Conservation (phyloP, 495 filamentous ascomycete genomes). For the Aspergillus campestris region DNA sequence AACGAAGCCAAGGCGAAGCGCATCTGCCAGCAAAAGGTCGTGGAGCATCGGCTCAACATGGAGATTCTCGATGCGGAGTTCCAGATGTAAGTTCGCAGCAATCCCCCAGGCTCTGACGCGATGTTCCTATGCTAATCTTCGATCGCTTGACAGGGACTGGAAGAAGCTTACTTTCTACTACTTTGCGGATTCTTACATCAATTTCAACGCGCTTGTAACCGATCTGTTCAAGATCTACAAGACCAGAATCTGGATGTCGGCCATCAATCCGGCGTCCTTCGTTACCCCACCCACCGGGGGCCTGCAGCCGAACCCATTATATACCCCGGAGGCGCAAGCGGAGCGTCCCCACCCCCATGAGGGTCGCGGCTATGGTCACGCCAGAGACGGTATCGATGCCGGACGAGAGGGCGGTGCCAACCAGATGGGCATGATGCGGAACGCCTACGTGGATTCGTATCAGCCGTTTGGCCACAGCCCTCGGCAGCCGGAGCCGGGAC, state of each 20-base stretch:
- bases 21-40: constrained; percentile 91
- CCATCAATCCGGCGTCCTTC: constrained; percentile 96
- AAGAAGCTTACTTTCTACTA: constrained; percentile 99
- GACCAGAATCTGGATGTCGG: constrained; percentile 98
- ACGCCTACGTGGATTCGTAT: constrained; percentile 29
- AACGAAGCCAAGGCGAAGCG: constrained; percentile 97
- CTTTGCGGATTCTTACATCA: constrained; percentile 95
- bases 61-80: constrained; percentile 99
- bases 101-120: background rate
- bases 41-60: constrained; percentile 91
- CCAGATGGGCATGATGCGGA: constrained; percentile 27
- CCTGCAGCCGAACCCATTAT: constrained; percentile 45
- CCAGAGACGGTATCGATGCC: constrained; percentile 22
- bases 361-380: constrained; percentile 17
- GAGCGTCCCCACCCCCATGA: constrained; percentile 33
- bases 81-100: constrained; percentile 66
- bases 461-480: constrained; percentile 24
- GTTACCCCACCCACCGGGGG: constrained; percentile 67
- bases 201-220: constrained; percentile 94
- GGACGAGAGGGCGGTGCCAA: constrained; percentile 24
- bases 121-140: background rate
- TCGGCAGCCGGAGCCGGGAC: constrained; percentile 21
- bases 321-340: constrained; percentile 22
- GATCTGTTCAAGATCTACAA: constrained; percentile 99
- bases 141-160: constrained; percentile 65